Percentiles rank a stretch among this genome's conserved stretches.
These are phyloP conservation scores for Talaromyces sp. DNA, from an alignment of 2,329 filamentous ascomycete species.

Conservation along the genomic window DNA sequence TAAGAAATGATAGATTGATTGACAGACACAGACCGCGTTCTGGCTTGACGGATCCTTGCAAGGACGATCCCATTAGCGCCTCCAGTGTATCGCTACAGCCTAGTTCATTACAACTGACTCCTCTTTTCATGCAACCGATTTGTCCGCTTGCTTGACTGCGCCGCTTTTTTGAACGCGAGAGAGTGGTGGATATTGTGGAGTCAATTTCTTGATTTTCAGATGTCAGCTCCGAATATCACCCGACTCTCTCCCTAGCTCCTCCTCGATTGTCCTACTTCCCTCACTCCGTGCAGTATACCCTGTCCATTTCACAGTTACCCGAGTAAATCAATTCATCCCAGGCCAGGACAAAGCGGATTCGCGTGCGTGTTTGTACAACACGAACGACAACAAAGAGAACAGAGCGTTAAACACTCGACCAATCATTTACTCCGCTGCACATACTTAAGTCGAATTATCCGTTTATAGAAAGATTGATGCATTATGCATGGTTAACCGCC, in stretches of 20 bases:
- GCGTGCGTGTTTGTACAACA: background rate
- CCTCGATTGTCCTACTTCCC: background rate
- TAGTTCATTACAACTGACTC: background rate
- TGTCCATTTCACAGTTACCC: background rate
- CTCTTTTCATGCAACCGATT: background rate
- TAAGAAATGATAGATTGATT: background rate
- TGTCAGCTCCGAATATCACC: background rate
- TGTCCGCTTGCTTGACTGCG: constrained; percentile 3
- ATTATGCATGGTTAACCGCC: constrained; percentile 4
- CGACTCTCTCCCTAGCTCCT: background rate
- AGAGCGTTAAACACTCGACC: constrained; percentile 4
- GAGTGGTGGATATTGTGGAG: background rate
- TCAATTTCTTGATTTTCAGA: background rate
- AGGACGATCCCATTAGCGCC: constrained; percentile 6
- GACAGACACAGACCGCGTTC: background rate
- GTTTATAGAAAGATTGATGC: constrained; percentile 3
- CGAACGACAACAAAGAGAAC: background rate
- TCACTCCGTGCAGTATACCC: background rate
- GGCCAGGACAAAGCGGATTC: background rate
- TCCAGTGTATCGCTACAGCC: background rate
- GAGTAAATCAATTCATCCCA: background rate
- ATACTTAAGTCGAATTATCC: background rate
- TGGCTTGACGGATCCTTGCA: constrained; percentile 4
- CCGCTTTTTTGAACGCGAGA: background rate
- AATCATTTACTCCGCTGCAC: background rate